Evolutionary conservation across 2,329 filamentous ascomycete genomes (phyloP).

Genomic region (Endocalyx cinctus): DNA sequence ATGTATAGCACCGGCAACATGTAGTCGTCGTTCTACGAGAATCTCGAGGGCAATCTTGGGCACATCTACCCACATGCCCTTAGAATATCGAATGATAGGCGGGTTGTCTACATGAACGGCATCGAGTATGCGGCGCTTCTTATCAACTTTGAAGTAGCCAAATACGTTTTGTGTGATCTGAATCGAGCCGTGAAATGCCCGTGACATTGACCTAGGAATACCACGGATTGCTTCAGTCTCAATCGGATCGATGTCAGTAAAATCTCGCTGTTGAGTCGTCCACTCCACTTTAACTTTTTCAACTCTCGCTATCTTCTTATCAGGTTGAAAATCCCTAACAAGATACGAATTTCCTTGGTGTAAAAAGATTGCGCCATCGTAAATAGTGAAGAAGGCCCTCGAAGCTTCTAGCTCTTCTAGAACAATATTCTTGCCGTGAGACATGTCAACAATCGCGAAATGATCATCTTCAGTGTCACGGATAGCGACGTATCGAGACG

Average conservation of each 20-base stretch:
- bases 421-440: conserved; percentile 74
- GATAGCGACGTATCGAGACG: conserved; percentile 79
- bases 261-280: conserved; percentile 91
- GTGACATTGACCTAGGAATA: conserved; percentile 57
- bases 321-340: conserved; percentile 81
- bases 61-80: conserved; percentile 95
- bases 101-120: conserved; percentile 92
- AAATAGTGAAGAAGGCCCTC: conserved; percentile 91
- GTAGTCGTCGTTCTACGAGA: conserved; percentile 65
- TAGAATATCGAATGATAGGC: conserved; percentile 76
- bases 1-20: conserved; percentile 86
- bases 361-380: conserved; percentile 94
- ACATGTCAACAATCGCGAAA: conserved; percentile 88
- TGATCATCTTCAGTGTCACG: conserved; percentile 85
- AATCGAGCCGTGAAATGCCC: conserved; percentile 82
- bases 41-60: conserved; percentile 76
- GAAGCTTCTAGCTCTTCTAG: conserved; percentile 95
- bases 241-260: conserved; percentile 87
- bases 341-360: conserved; percentile 94
- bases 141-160: conserved; percentile 96
- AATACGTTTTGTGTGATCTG: conserved; percentile 86
- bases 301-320: conserved; percentile 78
- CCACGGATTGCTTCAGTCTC: conserved; percentile 83
- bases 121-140: conserved; percentile 77
- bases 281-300: conserved; percentile 88